phyloP scores from a whole-genome alignment of 495 filamentous ascomycete species.

The Aspergillus biplanus region DNA sequence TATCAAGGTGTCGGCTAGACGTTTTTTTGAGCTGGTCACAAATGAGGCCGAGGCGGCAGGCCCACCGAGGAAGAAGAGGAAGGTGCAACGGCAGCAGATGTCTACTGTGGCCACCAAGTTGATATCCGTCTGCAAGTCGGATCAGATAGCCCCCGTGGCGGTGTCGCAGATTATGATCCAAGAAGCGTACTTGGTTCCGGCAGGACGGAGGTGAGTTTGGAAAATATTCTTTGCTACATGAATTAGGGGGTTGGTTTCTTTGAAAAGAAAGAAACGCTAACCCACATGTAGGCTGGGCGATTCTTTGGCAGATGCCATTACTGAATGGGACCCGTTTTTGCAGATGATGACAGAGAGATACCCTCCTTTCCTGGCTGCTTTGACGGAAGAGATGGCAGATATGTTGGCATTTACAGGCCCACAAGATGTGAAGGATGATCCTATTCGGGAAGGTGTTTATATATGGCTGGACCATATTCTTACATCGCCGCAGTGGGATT shows the following conservation, averaged over 20 bases:
- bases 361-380: constrained; percentile 36
- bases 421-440: constrained; percentile 24
- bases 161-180: constrained; percentile 38
- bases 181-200: constrained; percentile 32
- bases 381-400: constrained; percentile 44
- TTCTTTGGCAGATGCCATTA: constrained; percentile 33
- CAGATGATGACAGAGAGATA: constrained; percentile 34
- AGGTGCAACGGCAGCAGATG: constrained; percentile 30
- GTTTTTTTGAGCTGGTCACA: constrained; percentile 26
- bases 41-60: constrained; percentile 19
- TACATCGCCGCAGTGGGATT: constrained; percentile 38
- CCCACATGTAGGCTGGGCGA: constrained; percentile 34
- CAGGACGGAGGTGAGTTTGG: constrained; percentile 37
- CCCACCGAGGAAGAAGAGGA: constrained; percentile 38
- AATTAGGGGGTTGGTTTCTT: not conserved
- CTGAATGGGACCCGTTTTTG: constrained; percentile 42
- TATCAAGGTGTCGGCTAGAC: constrained; percentile 25
- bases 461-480: constrained; percentile 49
- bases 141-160: constrained; percentile 22
- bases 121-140: constrained; percentile 33
- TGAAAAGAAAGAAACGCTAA: no score
- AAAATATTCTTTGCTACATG: not conserved
- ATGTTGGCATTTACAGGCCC: constrained; percentile 31
- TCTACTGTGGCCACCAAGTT: constrained; percentile 32
- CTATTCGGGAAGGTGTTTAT: constrained; percentile 36